These are phyloP conservation scores for Botrytis deweyae DNA, from an alignment of 2,329 filamentous ascomycete species.

Conservation along the genomic window DNA sequence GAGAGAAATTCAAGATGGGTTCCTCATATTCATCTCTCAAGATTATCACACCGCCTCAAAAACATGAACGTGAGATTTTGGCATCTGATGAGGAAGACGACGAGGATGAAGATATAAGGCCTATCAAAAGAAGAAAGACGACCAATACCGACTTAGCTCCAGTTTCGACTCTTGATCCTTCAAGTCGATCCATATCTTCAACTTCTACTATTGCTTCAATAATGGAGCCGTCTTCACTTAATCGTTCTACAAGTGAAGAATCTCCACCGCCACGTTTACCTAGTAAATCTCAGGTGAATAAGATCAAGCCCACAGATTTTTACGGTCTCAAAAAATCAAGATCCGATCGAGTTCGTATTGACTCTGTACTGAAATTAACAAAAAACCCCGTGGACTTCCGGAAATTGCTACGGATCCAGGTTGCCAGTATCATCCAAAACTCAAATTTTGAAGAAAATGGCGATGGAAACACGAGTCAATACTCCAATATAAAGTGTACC, in stretches of 20 bases:
- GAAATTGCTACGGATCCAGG: slow-evolving; percentile 30
- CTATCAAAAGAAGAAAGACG: slow-evolving; percentile 33
- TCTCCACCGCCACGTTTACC: slow-evolving; percentile 13
- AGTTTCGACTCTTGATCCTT: not conserved
- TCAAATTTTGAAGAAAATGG: slow-evolving; percentile 9
- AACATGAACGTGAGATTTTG: slow-evolving; percentile 15
- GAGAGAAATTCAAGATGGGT: slow-evolving; percentile 28
- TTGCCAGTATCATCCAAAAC: slow-evolving; percentile 26
- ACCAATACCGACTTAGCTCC: not conserved
- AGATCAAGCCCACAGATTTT: slow-evolving; percentile 28
- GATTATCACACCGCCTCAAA: slow-evolving; percentile 14
- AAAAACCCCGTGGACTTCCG: slow-evolving; percentile 26
- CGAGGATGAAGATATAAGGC: slow-evolving; percentile 31
- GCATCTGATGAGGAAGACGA: slow-evolving; percentile 31
- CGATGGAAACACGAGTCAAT: slow-evolving; percentile 4
- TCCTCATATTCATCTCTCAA: slow-evolving; percentile 27
- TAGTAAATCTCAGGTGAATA: slow-evolving; percentile 21
- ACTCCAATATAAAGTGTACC: slow-evolving; percentile 29
- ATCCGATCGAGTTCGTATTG: slow-evolving; percentile 2
- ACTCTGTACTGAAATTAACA: slow-evolving; percentile 20
- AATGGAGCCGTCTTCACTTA: slow-evolving; percentile 10
- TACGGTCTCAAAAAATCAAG: slow-evolving; percentile 21
- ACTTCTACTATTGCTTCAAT: slow-evolving; percentile 7
- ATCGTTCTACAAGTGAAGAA: slow-evolving; percentile 29
- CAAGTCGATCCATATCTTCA: not conserved